Conservation (phyloP, 257 asterid species). For the Capsicum baccatum region DNA sequence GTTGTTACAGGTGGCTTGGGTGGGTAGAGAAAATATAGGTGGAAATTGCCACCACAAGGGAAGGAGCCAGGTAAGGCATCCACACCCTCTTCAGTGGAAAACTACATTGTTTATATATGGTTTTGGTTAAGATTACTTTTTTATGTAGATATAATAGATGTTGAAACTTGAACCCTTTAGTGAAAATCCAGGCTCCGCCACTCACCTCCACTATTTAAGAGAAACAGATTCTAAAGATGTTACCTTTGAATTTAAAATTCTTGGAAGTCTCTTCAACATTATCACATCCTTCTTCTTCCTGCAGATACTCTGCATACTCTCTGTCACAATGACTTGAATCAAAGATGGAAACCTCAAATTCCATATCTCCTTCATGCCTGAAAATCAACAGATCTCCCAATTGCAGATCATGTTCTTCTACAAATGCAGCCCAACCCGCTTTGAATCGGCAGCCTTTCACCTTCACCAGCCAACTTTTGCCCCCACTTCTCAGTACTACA, state of each 20-base stretch:
- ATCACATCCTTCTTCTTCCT: background rate
- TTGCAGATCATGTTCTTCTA: background rate
- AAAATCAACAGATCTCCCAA: background rate
- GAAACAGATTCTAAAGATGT: background rate
- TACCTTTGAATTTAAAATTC: background rate
- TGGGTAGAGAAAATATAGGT: no score
- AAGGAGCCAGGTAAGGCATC: no score
- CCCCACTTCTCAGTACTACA: background rate
- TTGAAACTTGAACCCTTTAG: background rate
- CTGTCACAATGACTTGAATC: constrained; percentile 25
- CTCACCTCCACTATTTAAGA: background rate
- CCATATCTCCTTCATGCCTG: constrained; percentile 13
- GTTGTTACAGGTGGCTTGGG: no score
- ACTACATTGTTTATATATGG: background rate
- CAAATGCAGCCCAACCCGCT: background rate
- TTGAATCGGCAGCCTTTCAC: background rate
- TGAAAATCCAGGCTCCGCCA: no score
- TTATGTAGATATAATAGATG: background rate
- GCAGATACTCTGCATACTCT: constrained; percentile 19
- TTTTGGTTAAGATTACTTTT: no score
- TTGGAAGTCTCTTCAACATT: background rate
- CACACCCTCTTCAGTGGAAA: no score
- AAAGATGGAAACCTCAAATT: background rate
- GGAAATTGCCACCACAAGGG: no score
- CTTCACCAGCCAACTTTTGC: background rate